Conservation (phyloP, 768 basidiomycete genomes). For the Gymnopilus dilepis region DNA sequence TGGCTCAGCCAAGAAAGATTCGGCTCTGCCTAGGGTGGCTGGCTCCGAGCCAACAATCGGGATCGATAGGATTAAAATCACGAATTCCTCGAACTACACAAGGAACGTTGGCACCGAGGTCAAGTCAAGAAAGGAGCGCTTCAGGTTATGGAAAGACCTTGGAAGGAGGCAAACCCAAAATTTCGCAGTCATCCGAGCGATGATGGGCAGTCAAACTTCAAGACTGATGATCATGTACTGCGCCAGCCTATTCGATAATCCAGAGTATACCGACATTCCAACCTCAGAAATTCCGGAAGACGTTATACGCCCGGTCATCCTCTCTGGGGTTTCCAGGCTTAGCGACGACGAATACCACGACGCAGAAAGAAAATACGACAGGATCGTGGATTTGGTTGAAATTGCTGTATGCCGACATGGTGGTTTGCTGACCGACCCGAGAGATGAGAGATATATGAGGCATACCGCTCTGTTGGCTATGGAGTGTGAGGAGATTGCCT, state of each 20-base stretch:
- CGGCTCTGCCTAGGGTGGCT: conserved; percentile 13
- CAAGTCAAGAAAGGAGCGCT: conserved; percentile 11
- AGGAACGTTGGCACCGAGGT: conserved; percentile 3
- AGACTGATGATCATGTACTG: conserved; percentile 16
- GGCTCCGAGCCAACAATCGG: conserved; percentile 12
- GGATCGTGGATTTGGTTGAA: conserved; percentile 11
- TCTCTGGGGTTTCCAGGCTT: conserved; percentile 17
- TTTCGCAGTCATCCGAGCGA: conserved; percentile 9
- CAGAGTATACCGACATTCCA: conserved; percentile 6
- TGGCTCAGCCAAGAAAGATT: conserved; percentile 7
- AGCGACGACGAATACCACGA: conserved; percentile 15
- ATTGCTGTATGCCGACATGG: conserved; percentile 8
- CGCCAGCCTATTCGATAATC: conserved; percentile 5
- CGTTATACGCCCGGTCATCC: conserved; percentile 10
- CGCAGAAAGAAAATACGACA: conserved; percentile 9
- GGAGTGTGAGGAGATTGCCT: conserved; percentile 9
- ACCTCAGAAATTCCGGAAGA: conserved; percentile 12
- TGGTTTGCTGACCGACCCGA: conserved; percentile 9
- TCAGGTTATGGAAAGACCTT: conserved; percentile 16
- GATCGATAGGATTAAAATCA: conserved; percentile 5
- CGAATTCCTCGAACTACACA: conserved; percentile 13
- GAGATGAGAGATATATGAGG: conserved; percentile 9
- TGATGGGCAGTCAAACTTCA: conserved; percentile 10
- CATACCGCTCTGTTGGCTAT: conserved; percentile 9
- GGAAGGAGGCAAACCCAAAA: conserved; percentile 7